These are phyloP conservation scores for Lactarius deliciosus DNA, from an alignment of 768 basidiomycete genomes.

Conservation along the genomic window DNA sequence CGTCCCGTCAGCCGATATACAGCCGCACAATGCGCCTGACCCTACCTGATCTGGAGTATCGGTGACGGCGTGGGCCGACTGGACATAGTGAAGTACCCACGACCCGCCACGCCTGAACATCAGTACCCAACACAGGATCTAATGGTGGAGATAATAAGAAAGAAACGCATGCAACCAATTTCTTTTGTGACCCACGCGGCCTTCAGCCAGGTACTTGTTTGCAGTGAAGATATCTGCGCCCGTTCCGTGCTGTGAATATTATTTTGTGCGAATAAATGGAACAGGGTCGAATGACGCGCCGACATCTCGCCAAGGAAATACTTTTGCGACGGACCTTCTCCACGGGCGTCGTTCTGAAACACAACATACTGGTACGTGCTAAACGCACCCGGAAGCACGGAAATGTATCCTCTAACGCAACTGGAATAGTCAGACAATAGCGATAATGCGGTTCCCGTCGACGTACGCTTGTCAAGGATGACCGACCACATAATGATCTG, in stretches of 20 bases:
- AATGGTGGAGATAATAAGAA: too few relatives aligned
- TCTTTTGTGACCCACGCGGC: constrained; percentile 50
- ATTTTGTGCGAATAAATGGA: not conserved
- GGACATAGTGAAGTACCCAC: too few relatives aligned
- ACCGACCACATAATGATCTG: too few relatives aligned
- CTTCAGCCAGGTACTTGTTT: constrained; percentile 95
- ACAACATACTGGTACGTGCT: too few relatives aligned
- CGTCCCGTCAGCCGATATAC: too few relatives aligned
- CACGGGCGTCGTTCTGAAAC: constrained; percentile 36
- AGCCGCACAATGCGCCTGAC: too few relatives aligned
- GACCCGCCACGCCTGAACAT: too few relatives aligned
- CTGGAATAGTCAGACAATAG: not conserved
- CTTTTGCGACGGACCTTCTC: constrained; percentile 88
- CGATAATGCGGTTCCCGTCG: not conserved
- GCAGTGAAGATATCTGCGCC: constrained; percentile 91
- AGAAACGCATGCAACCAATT: too few relatives aligned
- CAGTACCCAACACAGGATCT: too few relatives aligned
- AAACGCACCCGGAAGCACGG: too few relatives aligned
- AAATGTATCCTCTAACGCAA: constrained; percentile 47
- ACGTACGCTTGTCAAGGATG: constrained; percentile 79
- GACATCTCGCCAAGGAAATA: constrained; percentile 98
- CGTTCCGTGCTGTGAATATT: constrained; percentile 57
- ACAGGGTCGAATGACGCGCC: constrained; percentile 40
- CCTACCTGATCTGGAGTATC: too few relatives aligned
- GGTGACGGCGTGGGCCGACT: too few relatives aligned